Conservation (phyloP, 768 basidiomycete genomes). For the Hebeloma cylindrosporum region DNA sequence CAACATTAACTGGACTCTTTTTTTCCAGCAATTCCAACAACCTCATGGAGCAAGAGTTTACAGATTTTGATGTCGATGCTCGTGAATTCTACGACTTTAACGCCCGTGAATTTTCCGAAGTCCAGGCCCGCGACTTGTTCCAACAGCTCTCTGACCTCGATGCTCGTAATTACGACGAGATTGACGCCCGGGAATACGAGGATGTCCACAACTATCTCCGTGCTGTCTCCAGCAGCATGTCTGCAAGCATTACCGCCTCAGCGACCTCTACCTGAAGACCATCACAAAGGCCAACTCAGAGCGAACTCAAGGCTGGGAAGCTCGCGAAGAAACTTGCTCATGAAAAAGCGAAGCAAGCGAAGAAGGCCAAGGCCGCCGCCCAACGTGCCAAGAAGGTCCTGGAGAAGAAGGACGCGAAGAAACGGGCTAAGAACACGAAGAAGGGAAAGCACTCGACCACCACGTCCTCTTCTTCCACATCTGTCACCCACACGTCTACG, state of each 20-base stretch:
- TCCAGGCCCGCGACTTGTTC: slow-evolving; percentile 19
- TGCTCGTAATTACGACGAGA: slow-evolving; percentile 18
- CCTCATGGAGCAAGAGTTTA: slow-evolving; percentile 16
- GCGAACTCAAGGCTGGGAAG: slow-evolving; percentile 15
- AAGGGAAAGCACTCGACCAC: neutral
- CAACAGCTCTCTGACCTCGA: slow-evolving; percentile 19
- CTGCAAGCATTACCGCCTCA: neutral
- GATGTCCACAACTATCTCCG: slow-evolving; percentile 16
- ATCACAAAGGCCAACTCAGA: slow-evolving; percentile 11
- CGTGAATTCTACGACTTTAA: slow-evolving; percentile 15
- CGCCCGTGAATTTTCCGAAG: slow-evolving; percentile 18
- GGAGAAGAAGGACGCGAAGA: slow-evolving; percentile 14
- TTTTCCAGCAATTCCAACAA: slow-evolving; percentile 15
- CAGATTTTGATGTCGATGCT: too few relatives aligned
- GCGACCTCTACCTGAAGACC: slow-evolving; percentile 7
- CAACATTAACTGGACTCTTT: neutral
- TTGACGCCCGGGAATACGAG: slow-evolving; percentile 23
- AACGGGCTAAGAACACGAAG: slow-evolving; percentile 7
- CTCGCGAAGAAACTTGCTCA: slow-evolving; percentile 7
- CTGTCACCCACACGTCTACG: slow-evolving; percentile 2
- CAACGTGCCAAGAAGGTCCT: slow-evolving; percentile 13
- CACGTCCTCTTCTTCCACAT: slow-evolving; percentile 1
- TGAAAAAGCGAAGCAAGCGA: slow-evolving; percentile 5
- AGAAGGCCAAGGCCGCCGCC: slow-evolving; percentile 8
- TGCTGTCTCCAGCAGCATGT: slow-evolving; percentile 7